Evolutionary conservation across 2,329 filamentous ascomycete species (phyloP).

Genomic region (Leptographium radiaticola): DNA sequence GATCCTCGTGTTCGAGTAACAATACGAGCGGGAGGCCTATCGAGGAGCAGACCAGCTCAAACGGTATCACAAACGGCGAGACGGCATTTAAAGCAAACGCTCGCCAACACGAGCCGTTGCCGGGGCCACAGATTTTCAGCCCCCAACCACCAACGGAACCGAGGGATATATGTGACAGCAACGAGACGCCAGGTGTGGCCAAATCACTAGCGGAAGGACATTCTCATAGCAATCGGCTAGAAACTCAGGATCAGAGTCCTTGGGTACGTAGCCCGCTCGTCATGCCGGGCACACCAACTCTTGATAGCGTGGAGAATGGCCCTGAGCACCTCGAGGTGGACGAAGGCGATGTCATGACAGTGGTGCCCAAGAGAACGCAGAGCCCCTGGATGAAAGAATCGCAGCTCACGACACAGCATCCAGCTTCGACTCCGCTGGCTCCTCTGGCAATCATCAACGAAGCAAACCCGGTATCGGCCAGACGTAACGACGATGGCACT

Average conservation of each 20-base stretch:
- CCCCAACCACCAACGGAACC: too few relatives aligned
- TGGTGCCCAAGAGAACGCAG: not conserved
- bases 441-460: not conserved
- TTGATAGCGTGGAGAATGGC: not conserved
- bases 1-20: too few relatives aligned
- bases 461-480: not conserved
- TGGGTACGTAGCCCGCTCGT: constrained; percentile 1
- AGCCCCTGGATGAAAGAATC: constrained; percentile 4
- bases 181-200: too few relatives aligned
- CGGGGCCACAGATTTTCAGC: too few relatives aligned
- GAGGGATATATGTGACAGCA: too few relatives aligned
- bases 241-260: constrained; percentile 12
- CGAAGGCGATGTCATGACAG: not conserved
- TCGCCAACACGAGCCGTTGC: too few relatives aligned
- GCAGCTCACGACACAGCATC: not conserved
- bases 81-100: too few relatives aligned
- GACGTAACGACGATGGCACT: not conserved
- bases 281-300: not conserved
- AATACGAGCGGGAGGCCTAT: not conserved
- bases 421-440: not conserved
- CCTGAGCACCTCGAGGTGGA: not conserved
- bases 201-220: too few relatives aligned
- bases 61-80: too few relatives aligned
- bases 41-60: not conserved
- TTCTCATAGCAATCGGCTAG: not conserved